Evolutionary conservation across 2,329 filamentous ascomycete genomes (phyloP).

Genomic region (Parastagonospora nodorum): DNA sequence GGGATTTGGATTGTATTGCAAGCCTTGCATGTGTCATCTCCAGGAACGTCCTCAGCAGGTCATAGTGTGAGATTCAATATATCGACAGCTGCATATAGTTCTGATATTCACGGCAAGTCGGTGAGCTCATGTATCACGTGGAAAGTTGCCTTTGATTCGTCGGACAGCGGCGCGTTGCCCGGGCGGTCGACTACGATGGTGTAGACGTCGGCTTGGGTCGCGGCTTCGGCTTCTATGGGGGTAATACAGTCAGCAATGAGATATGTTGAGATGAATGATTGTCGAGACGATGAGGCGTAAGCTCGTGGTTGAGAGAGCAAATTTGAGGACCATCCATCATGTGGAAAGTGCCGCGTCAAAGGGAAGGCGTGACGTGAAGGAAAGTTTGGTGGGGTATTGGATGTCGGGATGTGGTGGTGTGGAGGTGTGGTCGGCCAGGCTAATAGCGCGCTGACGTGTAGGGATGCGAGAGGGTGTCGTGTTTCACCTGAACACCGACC

Average conservation of each 20-base stretch:
- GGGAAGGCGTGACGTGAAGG: constrained; percentile 1
- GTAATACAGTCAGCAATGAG: constrained; percentile 21
- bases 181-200: constrained; percentile 60
- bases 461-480: constrained; percentile 5
- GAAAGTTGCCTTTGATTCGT: constrained; percentile 24
- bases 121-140: constrained; percentile 40
- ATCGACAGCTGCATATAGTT: neutral
- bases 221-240: constrained; percentile 50
- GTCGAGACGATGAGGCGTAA: constrained; percentile 4
- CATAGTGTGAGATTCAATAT: no score
- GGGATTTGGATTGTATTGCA: no score
- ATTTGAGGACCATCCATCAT: constrained; percentile 13
- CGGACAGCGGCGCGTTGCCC: constrained; percentile 67
- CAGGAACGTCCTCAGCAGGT: no score
- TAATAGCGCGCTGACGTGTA: constrained; percentile 16
- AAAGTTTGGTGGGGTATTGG: constrained; percentile 3
- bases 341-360: constrained; percentile 4
- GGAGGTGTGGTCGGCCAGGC: constrained; percentile 11
- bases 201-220: constrained; percentile 49
- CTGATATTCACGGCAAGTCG: constrained; percentile 38
- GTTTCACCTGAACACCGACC: constrained; percentile 7
- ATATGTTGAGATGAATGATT: constrained; percentile 9
- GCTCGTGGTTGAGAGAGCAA: constrained; percentile 12
- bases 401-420: neutral
- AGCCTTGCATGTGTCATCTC: no score